Evolutionary conservation across 352 stramenopile genomes (phyloP).

Genomic region (Globisporangium emineosum): DNA sequence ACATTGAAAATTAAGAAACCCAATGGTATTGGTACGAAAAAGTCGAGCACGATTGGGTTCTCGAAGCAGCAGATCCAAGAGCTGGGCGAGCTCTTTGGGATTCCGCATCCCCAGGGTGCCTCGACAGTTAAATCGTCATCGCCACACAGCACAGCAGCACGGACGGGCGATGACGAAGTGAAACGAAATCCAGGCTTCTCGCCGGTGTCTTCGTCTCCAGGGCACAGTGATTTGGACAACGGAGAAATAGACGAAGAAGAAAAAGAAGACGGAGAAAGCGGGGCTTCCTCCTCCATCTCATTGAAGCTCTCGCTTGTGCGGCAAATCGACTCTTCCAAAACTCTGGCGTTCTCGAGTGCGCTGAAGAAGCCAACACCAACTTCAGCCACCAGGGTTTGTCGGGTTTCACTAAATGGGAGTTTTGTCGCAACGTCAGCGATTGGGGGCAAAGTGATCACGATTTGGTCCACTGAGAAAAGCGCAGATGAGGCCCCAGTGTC

Average conservation of each 20-base stretch:
- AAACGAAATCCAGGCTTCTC: not conserved
- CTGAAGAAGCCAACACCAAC: not conserved
- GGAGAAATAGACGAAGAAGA: not conserved
- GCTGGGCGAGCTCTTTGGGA: slow-evolving; percentile 48
- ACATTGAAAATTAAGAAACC: not conserved
- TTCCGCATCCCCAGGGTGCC: slow-evolving; percentile 26
- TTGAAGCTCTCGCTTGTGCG: slow-evolving; percentile 1
- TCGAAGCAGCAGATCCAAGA: slow-evolving; percentile 46
- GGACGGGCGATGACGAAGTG: not conserved
- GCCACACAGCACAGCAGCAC: slow-evolving; percentile 1
- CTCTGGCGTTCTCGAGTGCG: not conserved
- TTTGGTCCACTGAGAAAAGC: not conserved
- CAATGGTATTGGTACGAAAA: slow-evolving; percentile 4
- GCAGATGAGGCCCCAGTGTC: not conserved
- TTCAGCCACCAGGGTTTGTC: not conserved
- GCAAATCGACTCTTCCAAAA: not conserved
- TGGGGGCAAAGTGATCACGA: not conserved
- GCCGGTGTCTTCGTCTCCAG: not conserved
- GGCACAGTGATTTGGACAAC: not conserved
- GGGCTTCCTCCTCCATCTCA: not conserved
- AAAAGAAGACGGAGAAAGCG: not conserved
- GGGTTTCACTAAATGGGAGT: slow-evolving; percentile 3
- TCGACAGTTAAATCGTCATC: not conserved
- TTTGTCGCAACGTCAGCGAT: slow-evolving; percentile 2
- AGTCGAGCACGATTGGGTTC: slow-evolving; percentile 21